Base-by-base conservation (phyloP, 139 green algal species). In the Picochlorum sp. region DNA sequence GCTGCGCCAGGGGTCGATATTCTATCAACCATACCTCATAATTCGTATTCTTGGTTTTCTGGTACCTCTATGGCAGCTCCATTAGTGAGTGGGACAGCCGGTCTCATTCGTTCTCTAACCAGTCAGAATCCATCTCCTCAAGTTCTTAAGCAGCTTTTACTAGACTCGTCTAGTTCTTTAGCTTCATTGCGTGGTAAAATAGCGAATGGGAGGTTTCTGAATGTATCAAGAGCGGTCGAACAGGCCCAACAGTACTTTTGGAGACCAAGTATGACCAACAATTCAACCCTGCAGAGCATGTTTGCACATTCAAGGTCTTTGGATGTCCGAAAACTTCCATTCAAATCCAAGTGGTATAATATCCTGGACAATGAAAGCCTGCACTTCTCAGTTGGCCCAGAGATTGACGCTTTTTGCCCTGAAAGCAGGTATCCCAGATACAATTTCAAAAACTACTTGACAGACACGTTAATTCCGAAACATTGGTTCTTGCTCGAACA, bases 1-100 rank as follows among this genome's bases (percentile, higher is more conserved):
- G 62, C 47, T 45, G 45, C 69, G 0, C 69, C 69, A 15, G 69
- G 69, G 4, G 31, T 52, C 5, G 3, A 28, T 20, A 71, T 75
- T 30, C n/a, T 75, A 15, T 71, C 62, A 21, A 75, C 69, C 5
- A 66, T 45, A 45, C 52, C 45, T 15, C 15, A 16, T 2, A 4
- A 57, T 9, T 57, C 52, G 6, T 69, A 50, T 2, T 6, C 31
- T 7, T 60, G 26, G 18, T 6, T 45, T 10, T 58, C 57, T 13
- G 73, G 73, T 10, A 78, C 73, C 24, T 76, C 67, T n/a, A 79
- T 79, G 73, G 69, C 73, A 2, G 58, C 63, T 28, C 78, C 77
- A 10, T 60, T 61, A 10, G 78, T 91, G 1, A 74, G 77, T 2
- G 82, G 75, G 1, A 69, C 76, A 2, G 78, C 81, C 0, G 76